Conservation (phyloP, 257 asterid genomes). For the Orobanche coerulescens region DNA sequence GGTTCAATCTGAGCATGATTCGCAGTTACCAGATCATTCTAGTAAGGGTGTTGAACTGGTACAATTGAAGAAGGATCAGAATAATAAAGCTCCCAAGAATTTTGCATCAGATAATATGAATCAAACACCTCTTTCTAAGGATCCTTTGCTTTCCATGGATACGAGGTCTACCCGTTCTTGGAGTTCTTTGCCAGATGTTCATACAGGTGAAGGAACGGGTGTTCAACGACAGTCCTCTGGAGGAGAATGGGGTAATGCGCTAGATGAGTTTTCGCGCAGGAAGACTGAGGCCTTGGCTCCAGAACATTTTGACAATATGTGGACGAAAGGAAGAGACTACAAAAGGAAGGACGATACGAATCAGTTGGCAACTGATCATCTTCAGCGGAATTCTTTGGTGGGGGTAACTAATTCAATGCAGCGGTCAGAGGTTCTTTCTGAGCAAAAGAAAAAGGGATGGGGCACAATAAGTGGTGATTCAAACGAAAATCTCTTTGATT, state of each 20-base stretch:
- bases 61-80: constrained; percentile 63
- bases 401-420: constrained; percentile 42
- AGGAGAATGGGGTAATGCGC: constrained; percentile 82
- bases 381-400: constrained; percentile 30
- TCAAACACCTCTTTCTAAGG: constrained; percentile 48
- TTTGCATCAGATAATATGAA: constrained; percentile 29
- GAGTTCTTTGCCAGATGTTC: constrained; percentile 54
- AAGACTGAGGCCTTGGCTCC: constrained; percentile 83
- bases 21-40: constrained; percentile 62
- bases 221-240: constrained; percentile 50
- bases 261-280: constrained; percentile 64
- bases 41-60: constrained; percentile 88
- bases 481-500: no score
- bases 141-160: constrained; percentile 81
- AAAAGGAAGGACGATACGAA: constrained; percentile 42
- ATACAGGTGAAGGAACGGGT: constrained; percentile 44
- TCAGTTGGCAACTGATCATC: constrained; percentile 32
- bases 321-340: constrained; percentile 91
- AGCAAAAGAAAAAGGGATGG: constrained; percentile 33
- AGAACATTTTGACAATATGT: constrained; percentile 90
- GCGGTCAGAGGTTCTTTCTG: constrained; percentile 32
- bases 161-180: constrained; percentile 70
- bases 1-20: constrained; percentile 43
- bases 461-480: constrained; percentile 13
- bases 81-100: constrained; percentile 28